Evolutionary conservation across 1,139 yeast species (phyloP).

Genomic region (Geotrichum klebahnii): DNA sequence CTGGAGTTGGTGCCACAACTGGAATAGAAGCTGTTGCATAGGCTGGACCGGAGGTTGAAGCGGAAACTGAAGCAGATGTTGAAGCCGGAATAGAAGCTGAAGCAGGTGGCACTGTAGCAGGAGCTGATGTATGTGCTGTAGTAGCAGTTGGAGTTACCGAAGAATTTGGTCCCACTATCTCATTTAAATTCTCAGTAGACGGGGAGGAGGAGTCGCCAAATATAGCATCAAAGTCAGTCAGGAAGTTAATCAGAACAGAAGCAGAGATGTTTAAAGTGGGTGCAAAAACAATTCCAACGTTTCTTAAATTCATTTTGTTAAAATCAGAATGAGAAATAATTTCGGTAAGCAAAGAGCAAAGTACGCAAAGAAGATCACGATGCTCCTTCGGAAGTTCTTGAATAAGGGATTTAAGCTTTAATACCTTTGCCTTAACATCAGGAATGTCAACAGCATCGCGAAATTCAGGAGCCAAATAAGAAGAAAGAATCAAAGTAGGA

Average conservation of each 20-base stretch:
- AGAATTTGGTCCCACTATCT: not conserved
- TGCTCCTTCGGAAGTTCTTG: constrained; percentile 48
- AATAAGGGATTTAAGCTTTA: constrained; percentile 38
- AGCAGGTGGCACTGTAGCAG: not conserved
- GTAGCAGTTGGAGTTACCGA: not conserved
- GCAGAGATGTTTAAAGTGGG: constrained; percentile 75
- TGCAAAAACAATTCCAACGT: constrained; percentile 77
- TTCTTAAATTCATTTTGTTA: constrained; percentile 80
- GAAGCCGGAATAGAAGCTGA: not conserved
- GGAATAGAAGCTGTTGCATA: not conserved
- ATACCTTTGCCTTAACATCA: constrained; percentile 36
- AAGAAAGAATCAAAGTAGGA: constrained; percentile 62
- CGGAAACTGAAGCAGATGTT: not conserved
- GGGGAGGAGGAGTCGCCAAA: constrained; percentile 45
- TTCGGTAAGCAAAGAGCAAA: constrained; percentile 62
- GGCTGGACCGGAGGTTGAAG: not conserved
- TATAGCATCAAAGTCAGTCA: constrained; percentile 61
- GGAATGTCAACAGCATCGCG: constrained; percentile 40
- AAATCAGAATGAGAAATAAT: constrained; percentile 59
- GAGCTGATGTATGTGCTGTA: not conserved
- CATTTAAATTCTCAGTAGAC: not conserved
- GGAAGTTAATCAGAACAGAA: constrained; percentile 57
- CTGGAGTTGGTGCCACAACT: too few relatives aligned
- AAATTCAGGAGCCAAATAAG: constrained; percentile 43
- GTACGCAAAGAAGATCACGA: constrained; percentile 56